phyloP scores from a whole-genome alignment of 257 asterid species.

The Coffea eugenioides region DNA sequence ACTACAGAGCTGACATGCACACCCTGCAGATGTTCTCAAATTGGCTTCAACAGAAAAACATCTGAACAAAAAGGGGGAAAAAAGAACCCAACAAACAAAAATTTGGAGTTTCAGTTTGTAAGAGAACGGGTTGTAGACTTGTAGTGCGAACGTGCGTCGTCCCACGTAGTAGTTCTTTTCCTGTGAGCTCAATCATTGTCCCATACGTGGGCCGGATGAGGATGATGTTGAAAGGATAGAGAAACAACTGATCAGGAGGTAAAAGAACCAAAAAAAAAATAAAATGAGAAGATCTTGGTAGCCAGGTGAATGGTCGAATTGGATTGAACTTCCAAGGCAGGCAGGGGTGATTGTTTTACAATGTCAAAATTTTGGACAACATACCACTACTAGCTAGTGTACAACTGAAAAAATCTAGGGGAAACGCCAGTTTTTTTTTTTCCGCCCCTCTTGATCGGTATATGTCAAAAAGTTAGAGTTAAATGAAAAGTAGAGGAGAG shows the following conservation, averaged over 20 bases:
- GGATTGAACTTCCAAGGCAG: background rate
- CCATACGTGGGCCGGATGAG: background rate
- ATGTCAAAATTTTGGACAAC: slow-evolving; percentile 10
- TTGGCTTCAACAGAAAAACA: slow-evolving; percentile 51
- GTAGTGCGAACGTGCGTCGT: background rate
- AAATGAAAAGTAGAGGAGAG: background rate
- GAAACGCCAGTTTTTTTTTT: background rate
- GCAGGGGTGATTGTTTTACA: slow-evolving; percentile 11
- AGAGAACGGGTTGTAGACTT: background rate
- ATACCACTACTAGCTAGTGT: background rate
- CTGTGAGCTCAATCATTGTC: background rate
- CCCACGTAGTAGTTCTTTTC: background rate
- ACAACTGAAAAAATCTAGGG: background rate
- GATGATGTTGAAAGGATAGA: slow-evolving; percentile 1
- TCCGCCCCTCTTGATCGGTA: background rate
- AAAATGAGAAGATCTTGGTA: background rate
- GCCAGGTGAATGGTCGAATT: background rate
- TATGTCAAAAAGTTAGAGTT: background rate
- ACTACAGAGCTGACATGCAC: slow-evolving; percentile 90
- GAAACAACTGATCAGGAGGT: background rate
- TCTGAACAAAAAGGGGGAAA: background rate
- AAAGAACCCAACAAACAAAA: no score
- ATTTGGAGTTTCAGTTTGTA: background rate
- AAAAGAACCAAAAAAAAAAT: background rate
- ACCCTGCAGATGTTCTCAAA: slow-evolving; percentile 64